Conservation (phyloP, 192 early-diverging fungal genomes). For the Pilobolus umbonatus region DNA sequence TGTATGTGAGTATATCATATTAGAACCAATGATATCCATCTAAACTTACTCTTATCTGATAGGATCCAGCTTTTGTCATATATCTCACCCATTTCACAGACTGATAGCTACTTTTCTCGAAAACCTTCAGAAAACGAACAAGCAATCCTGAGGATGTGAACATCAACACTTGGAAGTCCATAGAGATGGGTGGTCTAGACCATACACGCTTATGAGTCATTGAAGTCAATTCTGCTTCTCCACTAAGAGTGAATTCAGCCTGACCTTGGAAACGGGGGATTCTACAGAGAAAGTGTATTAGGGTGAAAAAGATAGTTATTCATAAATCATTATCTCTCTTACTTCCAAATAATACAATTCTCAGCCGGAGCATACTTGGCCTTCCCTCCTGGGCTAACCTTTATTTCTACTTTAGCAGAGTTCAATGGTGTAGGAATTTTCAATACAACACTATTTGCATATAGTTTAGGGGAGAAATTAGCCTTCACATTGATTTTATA, state of each 20-base stretch:
- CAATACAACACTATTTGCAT: conserved; percentile 85
- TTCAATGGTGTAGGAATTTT: conserved; percentile 90
- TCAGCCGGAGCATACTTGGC: conserved; percentile 95
- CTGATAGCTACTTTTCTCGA: conserved; percentile 94
- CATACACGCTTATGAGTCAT: conserved; percentile 85
- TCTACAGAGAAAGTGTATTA: conserved; percentile 39
- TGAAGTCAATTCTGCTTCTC: conserved; percentile 75
- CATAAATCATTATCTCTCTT: too few species aligned
- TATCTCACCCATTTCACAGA: conserved; percentile 99
- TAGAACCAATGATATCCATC: too few species aligned
- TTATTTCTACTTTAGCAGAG: conserved; percentile 76
- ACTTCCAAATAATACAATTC: conserved; percentile 95
- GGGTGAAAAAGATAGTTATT: not conserved
- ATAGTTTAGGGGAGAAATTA: conserved; percentile 83
- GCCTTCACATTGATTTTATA: conserved; percentile 88
- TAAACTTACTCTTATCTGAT: conserved; percentile 18
- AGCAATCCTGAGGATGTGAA: conserved; percentile 95
- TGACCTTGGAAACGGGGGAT: conserved; percentile 90
- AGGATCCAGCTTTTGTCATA: conserved; percentile 86
- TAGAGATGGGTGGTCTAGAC: conserved; percentile 90
- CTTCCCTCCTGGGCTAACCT: conserved; percentile 71
- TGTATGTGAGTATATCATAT: too few species aligned
- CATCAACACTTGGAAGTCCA: conserved; percentile 95
- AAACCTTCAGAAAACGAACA: conserved; percentile 96
- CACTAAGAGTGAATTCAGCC: conserved; percentile 76